Evolutionary conservation across 495 filamentous ascomycete species (phyloP), one percentile per base, ranked within the genome.

Genomic region (Aspergillus affinis): DNA sequence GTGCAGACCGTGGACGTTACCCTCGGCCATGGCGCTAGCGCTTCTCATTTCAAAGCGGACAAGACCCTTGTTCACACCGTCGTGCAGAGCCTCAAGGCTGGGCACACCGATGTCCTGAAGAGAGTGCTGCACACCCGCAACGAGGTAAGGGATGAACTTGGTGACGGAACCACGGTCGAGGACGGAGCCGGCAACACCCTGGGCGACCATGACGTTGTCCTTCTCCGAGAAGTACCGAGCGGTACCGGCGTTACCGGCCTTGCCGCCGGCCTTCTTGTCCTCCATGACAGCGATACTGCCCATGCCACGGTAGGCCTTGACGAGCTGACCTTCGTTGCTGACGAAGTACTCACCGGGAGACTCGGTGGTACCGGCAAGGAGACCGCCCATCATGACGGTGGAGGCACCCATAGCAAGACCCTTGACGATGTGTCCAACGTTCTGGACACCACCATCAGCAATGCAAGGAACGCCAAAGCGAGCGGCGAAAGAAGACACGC

Each of bases 251-350:
- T 98, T 98, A 75, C 87, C 90, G 65, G 89, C 88, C 75, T 93
- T 91, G 78, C 81, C 83, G 57, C 87, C 90, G 19, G 91, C 88
- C 80, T 97, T 98, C 84, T 91, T 95, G 75, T 97, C 93, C 75
- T 99, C 95, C 94, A 99, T 99, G 57, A 93, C 94, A 68, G 97
- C 94, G 69, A 99, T 99, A 69, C 84, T 89, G 65, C 94, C 94
- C 94, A 99, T 99, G 51, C 94, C 94, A 75, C 94, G 87, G 81
- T 99, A 99, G 53, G 94, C 92, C 82, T 99, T 99, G 74, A 98
- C 93, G 30, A 99, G 86, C 82, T 97, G 91, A 27, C 94, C 94
- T 72, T 97, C 94, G 52, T 88, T 86, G 69, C 89, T 92, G 60
- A 99, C 90, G 69, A 93, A 97, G 66, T 97, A 99, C 61, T 96